phyloP scores from a whole-genome alignment of 352 stramenopile genomes.

The Phytophthora ramorum region DNA sequence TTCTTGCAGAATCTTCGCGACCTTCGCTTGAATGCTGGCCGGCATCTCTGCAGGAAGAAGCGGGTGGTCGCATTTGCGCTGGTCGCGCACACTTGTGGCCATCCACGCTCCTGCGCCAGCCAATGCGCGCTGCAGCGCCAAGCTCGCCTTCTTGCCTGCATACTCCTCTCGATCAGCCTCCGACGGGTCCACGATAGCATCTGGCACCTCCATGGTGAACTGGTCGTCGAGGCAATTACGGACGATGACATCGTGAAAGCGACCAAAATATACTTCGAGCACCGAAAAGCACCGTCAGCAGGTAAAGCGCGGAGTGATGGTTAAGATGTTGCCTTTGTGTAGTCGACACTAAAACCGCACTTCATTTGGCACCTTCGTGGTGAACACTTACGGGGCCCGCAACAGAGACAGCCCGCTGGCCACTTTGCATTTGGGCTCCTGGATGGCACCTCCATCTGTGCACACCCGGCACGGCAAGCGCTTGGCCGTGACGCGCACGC shows the following conservation, averaged over 20 bases:
- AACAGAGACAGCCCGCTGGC: constrained; percentile 13
- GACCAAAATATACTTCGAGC: neutral
- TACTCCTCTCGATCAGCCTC: constrained; percentile 12
- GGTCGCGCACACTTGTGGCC: constrained; percentile 25
- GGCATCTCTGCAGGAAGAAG: constrained; percentile 32
- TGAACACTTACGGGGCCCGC: constrained; percentile 5
- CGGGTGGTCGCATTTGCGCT: constrained; percentile 38
- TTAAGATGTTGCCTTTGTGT: constrained; percentile 30
- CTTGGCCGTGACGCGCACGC: constrained; percentile 7
- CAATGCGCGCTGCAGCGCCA: constrained; percentile 29
- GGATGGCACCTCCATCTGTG: constrained; percentile 16
- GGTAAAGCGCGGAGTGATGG: constrained; percentile 15
- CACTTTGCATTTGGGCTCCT: constrained; percentile 28
- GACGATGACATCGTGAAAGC: neutral
- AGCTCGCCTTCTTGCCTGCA: constrained; percentile 15
- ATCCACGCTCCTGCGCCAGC: constrained; percentile 19
- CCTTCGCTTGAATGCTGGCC: constrained; percentile 26
- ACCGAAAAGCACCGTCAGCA: neutral
- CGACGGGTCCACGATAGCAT: constrained; percentile 8
- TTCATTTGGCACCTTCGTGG: neutral
- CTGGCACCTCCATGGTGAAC: constrained; percentile 17
- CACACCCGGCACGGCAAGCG: constrained; percentile 5
- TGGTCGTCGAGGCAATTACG: neutral
- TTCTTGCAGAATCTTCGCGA: constrained; percentile 29
- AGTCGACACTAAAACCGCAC: constrained; percentile 6